Percentiles rank a stretch among this genome's conserved stretches.
These are phyloP conservation scores for Pascua guehoae DNA, from an alignment of 1,284 basidiomycete genomes.

Conservation along the genomic window DNA sequence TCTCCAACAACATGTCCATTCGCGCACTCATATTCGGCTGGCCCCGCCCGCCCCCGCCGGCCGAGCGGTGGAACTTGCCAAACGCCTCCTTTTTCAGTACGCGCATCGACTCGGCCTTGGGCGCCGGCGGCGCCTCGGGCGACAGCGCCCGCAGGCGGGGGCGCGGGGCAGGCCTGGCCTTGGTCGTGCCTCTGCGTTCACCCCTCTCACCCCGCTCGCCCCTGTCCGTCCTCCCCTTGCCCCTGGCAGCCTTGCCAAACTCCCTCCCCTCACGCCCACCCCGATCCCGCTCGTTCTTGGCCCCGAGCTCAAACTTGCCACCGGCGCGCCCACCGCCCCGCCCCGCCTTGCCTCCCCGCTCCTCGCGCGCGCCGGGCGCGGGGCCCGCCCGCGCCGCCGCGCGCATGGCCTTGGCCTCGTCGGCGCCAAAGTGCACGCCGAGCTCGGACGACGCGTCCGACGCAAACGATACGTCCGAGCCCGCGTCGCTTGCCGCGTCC, in stretches of 20 bases:
- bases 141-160: slow-evolving; percentile 9
- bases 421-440: not conserved
- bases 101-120: slow-evolving; percentile 13
- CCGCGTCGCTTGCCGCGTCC: slow-evolving; percentile 1
- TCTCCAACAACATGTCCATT: slow-evolving; percentile 49
- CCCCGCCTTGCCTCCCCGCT: slow-evolving; percentile 3
- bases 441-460: slow-evolving; percentile 5
- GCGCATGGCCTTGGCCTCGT: slow-evolving; percentile 5
- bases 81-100: slow-evolving; percentile 42
- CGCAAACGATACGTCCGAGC: slow-evolving; percentile 1
- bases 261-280: too few relatives aligned
- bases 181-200: too few relatives aligned
- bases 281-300: too few relatives aligned
- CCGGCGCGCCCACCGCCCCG: too few relatives aligned
- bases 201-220: too few relatives aligned
- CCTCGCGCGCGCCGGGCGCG: not conserved
- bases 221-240: too few relatives aligned
- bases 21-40: slow-evolving; percentile 50
- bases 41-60: slow-evolving; percentile 26
- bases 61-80: slow-evolving; percentile 24
- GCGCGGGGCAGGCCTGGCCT: too few relatives aligned
- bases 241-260: too few relatives aligned
- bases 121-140: not conserved
- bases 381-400: slow-evolving; percentile 1
- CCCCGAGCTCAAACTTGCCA: too few relatives aligned